A percentile compares a stretch with the other conserved stretches of the same genome.
phyloP scores from a whole-genome alignment of 345 rosid species.

The Erodium maritimum region DNA sequence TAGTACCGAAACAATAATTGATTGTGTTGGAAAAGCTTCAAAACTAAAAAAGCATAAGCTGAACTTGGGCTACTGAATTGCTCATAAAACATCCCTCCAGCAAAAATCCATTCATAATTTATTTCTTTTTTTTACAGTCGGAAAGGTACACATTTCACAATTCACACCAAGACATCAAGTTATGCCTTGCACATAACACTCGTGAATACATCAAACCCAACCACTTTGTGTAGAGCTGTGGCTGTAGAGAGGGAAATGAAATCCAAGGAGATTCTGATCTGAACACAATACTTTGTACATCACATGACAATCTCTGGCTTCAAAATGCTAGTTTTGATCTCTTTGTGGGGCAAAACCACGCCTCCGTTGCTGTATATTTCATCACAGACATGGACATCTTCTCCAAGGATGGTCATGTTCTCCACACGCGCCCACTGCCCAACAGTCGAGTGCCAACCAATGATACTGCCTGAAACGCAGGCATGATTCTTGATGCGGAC shows the following conservation, averaged over 20 bases:
- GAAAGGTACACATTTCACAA: background rate
- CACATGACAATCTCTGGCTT: constrained; percentile 98
- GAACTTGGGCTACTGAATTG: too few relatives aligned
- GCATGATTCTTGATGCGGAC: constrained; percentile 92
- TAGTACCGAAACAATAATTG: too few relatives aligned
- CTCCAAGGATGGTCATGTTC: constrained; percentile 96
- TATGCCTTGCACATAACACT: background rate
- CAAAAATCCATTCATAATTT: background rate
- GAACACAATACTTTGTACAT: background rate
- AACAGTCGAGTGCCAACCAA: constrained; percentile 95
- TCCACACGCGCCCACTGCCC: constrained; percentile 97
- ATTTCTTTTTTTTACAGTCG: background rate
- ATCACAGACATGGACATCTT: constrained; percentile 89
- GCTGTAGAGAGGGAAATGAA: too few relatives aligned
- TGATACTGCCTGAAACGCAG: constrained; percentile 83
- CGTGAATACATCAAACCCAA: background rate
- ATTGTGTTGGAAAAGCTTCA: too few relatives aligned
- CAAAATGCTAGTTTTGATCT: constrained; percentile 90
- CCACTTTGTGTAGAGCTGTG: too few relatives aligned
- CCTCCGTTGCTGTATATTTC: constrained; percentile 97
- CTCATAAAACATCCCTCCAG: too few relatives aligned
- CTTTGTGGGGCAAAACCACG: constrained; percentile 92
- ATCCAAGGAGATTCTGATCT: too few relatives aligned
- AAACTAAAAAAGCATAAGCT: too few relatives aligned
- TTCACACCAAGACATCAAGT: background rate